Evolutionary conservation across 805 yeast species (phyloP).

Genomic region (Yamadazyma olivae): DNA sequence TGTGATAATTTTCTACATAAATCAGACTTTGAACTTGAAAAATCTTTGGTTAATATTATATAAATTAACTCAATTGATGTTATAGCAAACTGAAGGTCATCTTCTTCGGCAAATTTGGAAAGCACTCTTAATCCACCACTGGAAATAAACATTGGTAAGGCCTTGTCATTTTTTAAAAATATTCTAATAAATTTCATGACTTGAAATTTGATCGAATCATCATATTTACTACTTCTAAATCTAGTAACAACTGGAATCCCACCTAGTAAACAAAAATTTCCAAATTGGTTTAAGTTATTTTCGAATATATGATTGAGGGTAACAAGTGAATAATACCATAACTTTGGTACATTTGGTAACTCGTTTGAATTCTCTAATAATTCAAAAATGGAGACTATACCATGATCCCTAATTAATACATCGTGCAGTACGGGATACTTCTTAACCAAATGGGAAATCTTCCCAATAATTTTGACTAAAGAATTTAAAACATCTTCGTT

Average conservation of each 20-base stretch:
- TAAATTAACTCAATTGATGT: slow-evolving; percentile 36
- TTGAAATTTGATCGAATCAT: slow-evolving; percentile 29
- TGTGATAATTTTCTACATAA: slow-evolving; percentile 40
- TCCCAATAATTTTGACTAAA: slow-evolving; percentile 32
- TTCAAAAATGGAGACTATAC: slow-evolving; percentile 36
- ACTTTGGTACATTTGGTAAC: slow-evolving; percentile 25
- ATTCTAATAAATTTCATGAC: slow-evolving; percentile 34
- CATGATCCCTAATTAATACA: slow-evolving; percentile 39
- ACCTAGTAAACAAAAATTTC: slow-evolving; percentile 41
- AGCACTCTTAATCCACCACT: slow-evolving; percentile 46
- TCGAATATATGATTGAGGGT: slow-evolving; percentile 34
- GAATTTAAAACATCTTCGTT: slow-evolving; percentile 28
- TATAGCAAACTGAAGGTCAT: slow-evolving; percentile 36
- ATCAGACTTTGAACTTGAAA: slow-evolving; percentile 39
- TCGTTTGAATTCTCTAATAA: slow-evolving; percentile 34
- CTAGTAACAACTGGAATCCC: slow-evolving; percentile 42
- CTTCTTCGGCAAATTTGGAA: slow-evolving; percentile 45
- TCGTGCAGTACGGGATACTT: slow-evolving; percentile 40
- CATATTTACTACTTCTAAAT: slow-evolving; percentile 29
- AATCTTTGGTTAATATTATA: slow-evolving; percentile 30
- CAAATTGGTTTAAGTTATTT: slow-evolving; percentile 27
- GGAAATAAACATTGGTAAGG: slow-evolving; percentile 40
- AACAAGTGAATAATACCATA: slow-evolving; percentile 37
- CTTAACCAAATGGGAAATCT: slow-evolving; percentile 35
- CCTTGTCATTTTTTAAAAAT: slow-evolving; percentile 30